Evolutionary conservation across 768 basidiomycete genomes (phyloP).

Genomic region (Podaxis pistillaris): DNA sequence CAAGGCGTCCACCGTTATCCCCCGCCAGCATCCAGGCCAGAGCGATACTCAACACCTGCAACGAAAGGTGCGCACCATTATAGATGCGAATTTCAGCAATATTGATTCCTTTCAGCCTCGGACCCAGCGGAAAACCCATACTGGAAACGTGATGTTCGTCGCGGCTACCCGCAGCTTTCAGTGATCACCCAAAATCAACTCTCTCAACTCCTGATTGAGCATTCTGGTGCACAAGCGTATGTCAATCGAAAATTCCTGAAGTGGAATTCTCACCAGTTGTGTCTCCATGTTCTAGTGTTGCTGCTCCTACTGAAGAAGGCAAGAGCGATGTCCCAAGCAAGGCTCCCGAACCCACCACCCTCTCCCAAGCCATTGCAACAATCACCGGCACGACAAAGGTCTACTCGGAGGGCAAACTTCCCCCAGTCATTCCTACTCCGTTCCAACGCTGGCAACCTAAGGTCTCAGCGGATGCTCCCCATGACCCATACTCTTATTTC

Average conservation of each 20-base stretch:
- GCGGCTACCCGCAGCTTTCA: slow-evolving; percentile 89
- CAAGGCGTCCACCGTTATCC: slow-evolving; percentile 74
- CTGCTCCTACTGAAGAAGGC: slow-evolving; percentile 47
- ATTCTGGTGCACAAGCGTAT: slow-evolving; percentile 64
- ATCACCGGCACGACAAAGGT: slow-evolving; percentile 56
- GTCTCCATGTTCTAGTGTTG: slow-evolving; percentile 37
- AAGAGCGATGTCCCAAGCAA: slow-evolving; percentile 45
- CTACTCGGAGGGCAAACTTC: slow-evolving; percentile 63
- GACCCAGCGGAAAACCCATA: slow-evolving; percentile 90
- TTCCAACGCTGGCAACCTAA: slow-evolving; percentile 75
- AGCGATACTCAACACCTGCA: slow-evolving; percentile 83
- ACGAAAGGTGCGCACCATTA: slow-evolving; percentile 64
- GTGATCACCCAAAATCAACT: slow-evolving; percentile 84
- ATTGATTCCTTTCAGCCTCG: slow-evolving; percentile 52
- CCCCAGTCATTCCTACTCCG: slow-evolving; percentile 69
- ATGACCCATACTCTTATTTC: slow-evolving; percentile 79
- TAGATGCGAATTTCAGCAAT: not conserved
- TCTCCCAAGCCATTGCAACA: slow-evolving; percentile 70
- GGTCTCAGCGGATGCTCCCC: slow-evolving; percentile 74
- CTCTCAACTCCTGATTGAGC: slow-evolving; percentile 77
- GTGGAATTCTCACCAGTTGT: not conserved
- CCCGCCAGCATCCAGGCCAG: slow-evolving; percentile 84
- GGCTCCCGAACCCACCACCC: slow-evolving; percentile 47
- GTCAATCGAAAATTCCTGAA: slow-evolving; percentile 26
- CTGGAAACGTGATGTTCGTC: slow-evolving; percentile 94